These are phyloP conservation scores for Thuidium tamariscinum DNA, from an alignment of 225 moss, liverwort and hornwort genomes.

Conservation along the genomic window DNA sequence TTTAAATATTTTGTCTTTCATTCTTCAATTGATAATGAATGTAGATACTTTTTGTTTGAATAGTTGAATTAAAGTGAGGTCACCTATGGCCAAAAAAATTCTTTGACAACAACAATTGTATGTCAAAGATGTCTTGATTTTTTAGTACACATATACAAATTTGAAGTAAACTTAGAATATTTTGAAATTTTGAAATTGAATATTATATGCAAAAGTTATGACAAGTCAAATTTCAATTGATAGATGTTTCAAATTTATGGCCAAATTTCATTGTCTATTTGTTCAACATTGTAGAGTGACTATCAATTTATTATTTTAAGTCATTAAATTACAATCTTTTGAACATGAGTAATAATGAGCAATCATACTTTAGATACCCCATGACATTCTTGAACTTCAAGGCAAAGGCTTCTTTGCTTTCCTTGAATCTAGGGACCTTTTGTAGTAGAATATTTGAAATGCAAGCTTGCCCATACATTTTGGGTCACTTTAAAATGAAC, in stretches of 20 bases:
- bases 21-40: not conserved
- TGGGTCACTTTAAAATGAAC: no score
- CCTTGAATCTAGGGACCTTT: no score
- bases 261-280: no score
- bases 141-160: no score
- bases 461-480: no score
- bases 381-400: no score
- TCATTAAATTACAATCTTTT: no score
- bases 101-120: not conserved
- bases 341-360: no score
- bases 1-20: not conserved
- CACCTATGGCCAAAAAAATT: not conserved
- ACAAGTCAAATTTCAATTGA: not conserved
- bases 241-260: not conserved
- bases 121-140: not conserved
- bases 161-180: not conserved
- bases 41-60: not conserved
- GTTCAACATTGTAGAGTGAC: not conserved
- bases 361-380: no score
- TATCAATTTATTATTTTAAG: not conserved
- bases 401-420: no score
- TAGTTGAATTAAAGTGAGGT: fast-evolving
- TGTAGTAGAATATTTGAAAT: no score
- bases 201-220: not conserved
- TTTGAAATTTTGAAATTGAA: not conserved